Percentiles rank a stretch among this genome's conserved stretches.
These are phyloP conservation scores for Colletotrichum somersetense DNA, from an alignment of 2,329 filamentous ascomycete genomes.

Conservation along the genomic window DNA sequence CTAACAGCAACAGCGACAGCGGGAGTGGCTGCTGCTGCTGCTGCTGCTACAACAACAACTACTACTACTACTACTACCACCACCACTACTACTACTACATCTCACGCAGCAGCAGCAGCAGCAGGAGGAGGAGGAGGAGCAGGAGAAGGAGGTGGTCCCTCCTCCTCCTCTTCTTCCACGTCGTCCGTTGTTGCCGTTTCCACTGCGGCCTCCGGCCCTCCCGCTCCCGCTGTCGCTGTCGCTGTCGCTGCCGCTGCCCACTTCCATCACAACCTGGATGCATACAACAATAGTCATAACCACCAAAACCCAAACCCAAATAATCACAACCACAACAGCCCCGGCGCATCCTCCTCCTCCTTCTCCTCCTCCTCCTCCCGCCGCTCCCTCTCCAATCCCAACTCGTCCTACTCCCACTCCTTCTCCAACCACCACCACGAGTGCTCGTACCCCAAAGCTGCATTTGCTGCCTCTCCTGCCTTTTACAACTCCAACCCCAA, in stretches of 20 bases:
- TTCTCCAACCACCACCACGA: conserved; percentile 9
- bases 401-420: conserved; percentile 22
- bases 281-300: background rate
- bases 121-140: background rate
- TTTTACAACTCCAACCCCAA: conserved; percentile 36
- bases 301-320: background rate
- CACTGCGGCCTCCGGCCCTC: conserved; percentile 4
- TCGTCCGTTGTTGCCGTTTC: conserved; percentile 3
- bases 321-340: conserved; percentile 17
- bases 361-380: conserved; percentile 23
- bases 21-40: background rate
- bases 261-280: conserved; percentile 1
- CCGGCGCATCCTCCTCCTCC: conserved; percentile 24
- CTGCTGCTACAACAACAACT: too few species aligned
- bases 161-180: background rate
- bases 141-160: background rate
- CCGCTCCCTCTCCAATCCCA: conserved; percentile 34
- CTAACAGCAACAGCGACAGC: background rate
- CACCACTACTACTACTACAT: background rate
- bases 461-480: conserved; percentile 30
- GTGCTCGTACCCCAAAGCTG: conserved; percentile 22
- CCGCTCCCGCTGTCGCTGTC: conserved; percentile 8
- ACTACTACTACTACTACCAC: too few species aligned
- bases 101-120: background rate
- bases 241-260: conserved; percentile 7